Base-by-base conservation (phyloP, 1,139 yeast genomes). In the Arxiozyma slooffiae region DNA sequence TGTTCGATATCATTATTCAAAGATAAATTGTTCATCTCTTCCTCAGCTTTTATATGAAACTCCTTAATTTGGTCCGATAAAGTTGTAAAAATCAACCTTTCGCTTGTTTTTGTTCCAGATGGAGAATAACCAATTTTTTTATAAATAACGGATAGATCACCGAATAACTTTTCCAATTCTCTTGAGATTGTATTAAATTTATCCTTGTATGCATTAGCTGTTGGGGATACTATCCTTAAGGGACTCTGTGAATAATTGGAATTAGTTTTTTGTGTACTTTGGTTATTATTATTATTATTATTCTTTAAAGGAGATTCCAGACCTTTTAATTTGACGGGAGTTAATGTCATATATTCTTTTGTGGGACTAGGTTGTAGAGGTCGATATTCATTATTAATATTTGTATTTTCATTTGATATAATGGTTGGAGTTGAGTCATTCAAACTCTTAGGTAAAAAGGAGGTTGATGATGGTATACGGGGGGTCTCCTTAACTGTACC, bases 61-160 rank as follows among this genome's bases (percentile, higher is more conserved):
- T 65, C 58, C 23, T 67, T 66, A 37, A 71, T 66, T 3, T 69
- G 66, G 20, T 58, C 56, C 1, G 73, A 68, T 3, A 71, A 57
- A 16, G 64, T 60, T 11, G 61, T 63, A 48, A 71, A 70, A 14
- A 71, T 62, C 17, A 56, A 52, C 41, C 63, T 65, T 50, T 71
- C 74, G 48, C 68, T 70, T 40, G 60, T 58, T 23, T 63, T 60
- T 2, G 70, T 68, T 43, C 70, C 73, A 16, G 59, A 57, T 43
- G 67, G 62, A 1, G 74, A 67, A 49, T 70, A 68, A 1, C 75
- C 75, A 37, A 71, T 71, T 48, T 66, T 68, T 39, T 62, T 61
- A 56, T 71, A 70, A 18, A 71, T 63, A n/a, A 61, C 60, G 40
- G 69, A 64, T 11, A 71, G 52, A 48, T 66, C 62, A 21, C 61